Conservation (phyloP, 306 rosid species). For the Potentilla sterilis region DNA sequence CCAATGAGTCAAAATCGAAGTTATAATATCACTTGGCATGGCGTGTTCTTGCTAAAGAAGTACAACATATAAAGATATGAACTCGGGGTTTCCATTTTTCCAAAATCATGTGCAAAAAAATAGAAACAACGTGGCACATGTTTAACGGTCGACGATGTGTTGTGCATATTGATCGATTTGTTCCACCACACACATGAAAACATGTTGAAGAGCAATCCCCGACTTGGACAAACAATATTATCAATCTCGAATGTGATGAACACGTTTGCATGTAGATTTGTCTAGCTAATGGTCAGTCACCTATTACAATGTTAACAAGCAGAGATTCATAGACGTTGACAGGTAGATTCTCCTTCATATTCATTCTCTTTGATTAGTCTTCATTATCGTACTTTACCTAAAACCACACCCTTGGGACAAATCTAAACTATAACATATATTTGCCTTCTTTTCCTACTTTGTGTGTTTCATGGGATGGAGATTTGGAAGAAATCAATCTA, state of each 20-base stretch:
- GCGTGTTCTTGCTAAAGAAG: neutral
- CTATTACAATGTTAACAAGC: neutral
- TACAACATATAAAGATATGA: neutral
- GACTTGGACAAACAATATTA: neutral
- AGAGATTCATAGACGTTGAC: neutral
- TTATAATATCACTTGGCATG: neutral
- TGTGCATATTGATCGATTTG: neutral
- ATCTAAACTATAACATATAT: neutral
- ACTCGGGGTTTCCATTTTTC: neutral
- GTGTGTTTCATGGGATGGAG: neutral
- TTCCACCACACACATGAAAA: neutral
- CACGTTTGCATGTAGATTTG: neutral
- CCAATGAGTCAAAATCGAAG: neutral
- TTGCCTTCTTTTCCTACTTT: neutral
- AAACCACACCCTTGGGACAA: neutral
- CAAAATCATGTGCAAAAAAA: neutral
- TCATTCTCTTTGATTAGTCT: neutral
- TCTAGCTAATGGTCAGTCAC: neutral
- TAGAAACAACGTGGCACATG: neutral
- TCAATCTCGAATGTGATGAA: neutral
- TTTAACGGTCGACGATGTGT: neutral
- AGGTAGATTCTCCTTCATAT: neutral
- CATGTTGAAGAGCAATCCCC: neutral
- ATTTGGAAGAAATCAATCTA: neutral
- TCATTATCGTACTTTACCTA: neutral